phyloP scores from a whole-genome alignment of 2,329 filamentous ascomycete species.

The Microcera coccophila region DNA sequence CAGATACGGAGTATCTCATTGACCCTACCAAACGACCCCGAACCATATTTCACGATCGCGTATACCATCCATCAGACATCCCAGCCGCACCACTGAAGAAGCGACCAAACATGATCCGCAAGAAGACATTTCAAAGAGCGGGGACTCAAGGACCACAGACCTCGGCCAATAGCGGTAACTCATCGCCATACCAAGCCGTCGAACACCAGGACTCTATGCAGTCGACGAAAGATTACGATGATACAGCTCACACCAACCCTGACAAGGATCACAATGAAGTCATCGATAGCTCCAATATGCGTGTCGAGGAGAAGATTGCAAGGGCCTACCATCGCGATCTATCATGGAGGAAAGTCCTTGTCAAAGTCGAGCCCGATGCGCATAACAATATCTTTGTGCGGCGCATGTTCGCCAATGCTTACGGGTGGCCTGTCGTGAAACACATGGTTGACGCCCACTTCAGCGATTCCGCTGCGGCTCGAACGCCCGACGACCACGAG shows the following conservation, averaged over 20 bases:
- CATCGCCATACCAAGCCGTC: constrained; percentile 34
- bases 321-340: constrained; percentile 88
- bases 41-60: constrained; percentile 93
- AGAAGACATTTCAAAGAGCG: constrained; percentile 28
- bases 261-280: constrained; percentile 37
- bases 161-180: constrained; percentile 27
- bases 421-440: constrained; percentile 95
- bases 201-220: constrained; percentile 41
- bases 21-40: constrained; percentile 77
- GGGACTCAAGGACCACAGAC: constrained; percentile 22
- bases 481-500: constrained; percentile 64
- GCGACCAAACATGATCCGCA: constrained; percentile 36
- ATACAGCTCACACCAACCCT: constrained; percentile 45
- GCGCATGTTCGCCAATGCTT: constrained; percentile 94
- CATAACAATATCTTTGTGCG: constrained; percentile 98
- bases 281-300: constrained; percentile 66
- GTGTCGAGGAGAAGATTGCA: constrained; percentile 96
- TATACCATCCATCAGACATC: constrained; percentile 92
- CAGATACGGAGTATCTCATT: constrained; percentile 74
- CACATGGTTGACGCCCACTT: constrained; percentile 96
- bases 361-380: constrained; percentile 91
- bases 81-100: constrained; percentile 70
- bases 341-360: constrained; percentile 94
- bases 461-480: constrained; percentile 61
- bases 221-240: constrained; percentile 51